Base-by-base conservation (phyloP, 1,284 basidiomycete genomes). In the Ceratobasidium theobromae region DNA sequence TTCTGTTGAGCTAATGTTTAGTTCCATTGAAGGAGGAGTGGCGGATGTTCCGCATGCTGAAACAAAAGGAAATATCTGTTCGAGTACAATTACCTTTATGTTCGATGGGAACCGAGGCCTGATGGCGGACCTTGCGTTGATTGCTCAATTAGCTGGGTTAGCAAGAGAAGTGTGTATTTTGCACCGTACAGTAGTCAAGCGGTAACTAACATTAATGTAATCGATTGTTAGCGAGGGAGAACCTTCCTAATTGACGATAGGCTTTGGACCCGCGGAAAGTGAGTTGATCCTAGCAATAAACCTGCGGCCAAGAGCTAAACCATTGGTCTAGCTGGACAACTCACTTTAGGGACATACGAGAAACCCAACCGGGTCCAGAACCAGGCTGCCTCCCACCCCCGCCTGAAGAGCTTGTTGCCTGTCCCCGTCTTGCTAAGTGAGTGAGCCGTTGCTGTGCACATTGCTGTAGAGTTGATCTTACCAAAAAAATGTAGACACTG, bases 221-320 rank as follows among this genome's bases (percentile, higher is more conserved):
- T 55, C 6, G 11, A 67, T 4, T 33, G 25, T 43, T 67, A 82
- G 82, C 74, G 78, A 70, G 81, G 81, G 68, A 75, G 81, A 38
- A 84, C 83, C 2, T 82, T 85, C 72, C 76, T 85, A 46, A 74
- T 85, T 9, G 79, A 83, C 68, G 83, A 85, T 70, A 78, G 78
- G 1, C 82, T 84, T 69, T 89, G 87, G 86, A 84, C 86, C 73
- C 82, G 86, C 65, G 86, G 86, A 75, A 85, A 82, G 85, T 84
- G 68, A 68, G 81, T 77, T 4, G 40, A 8, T 25, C n/a, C n/a
- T n/a, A n/a, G 6, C 23, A 38, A 40, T 46, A 9, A 18, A n/a
- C 4, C 21, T 45, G 9, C 27, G 45, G 23, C 18, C 53, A 16
- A 38, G 21, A 48, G 18, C 55, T 66, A 21, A 30, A 67, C 30